A percentile compares a stretch with the other conserved stretches of the same genome.
Conservation (phyloP, 192 early-diverging fungal genomes). For the Rhizophagus sp. region DNA sequence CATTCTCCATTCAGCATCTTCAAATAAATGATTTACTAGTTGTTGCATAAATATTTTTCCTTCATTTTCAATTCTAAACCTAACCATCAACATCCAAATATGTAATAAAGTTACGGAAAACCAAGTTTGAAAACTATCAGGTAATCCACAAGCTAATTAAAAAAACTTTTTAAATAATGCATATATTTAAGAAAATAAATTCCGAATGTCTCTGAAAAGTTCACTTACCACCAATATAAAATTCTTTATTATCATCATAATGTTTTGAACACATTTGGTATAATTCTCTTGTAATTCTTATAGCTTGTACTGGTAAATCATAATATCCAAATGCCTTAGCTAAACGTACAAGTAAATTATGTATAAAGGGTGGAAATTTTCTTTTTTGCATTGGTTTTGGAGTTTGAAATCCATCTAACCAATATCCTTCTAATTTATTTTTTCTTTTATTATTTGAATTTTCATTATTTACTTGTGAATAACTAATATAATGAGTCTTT, state of each 20-base stretch:
- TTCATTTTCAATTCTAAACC: conserved; percentile 66
- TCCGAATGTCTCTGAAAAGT: not conserved
- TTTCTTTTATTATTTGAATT: not conserved
- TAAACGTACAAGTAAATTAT: not conserved
- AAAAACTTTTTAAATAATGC: conserved; percentile 25
- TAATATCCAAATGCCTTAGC: conserved; percentile 11
- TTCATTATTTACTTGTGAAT: not conserved
- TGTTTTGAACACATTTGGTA: conserved; percentile 46
- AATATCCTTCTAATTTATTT: not conserved
- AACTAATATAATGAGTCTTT: not conserved
- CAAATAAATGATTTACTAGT: conserved; percentile 84
- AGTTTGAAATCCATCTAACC: conserved; percentile 11
- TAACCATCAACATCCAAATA: conserved; percentile 92
- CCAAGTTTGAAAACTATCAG: conserved; percentile 94
- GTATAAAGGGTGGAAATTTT: conserved; percentile 2
- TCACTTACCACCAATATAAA: conserved; percentile 42
- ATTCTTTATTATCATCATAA: conserved; percentile 41
- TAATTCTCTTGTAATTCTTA: conserved; percentile 38
- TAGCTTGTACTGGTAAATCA: conserved; percentile 29
- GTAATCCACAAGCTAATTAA: conserved; percentile 60
- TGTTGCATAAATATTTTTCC: conserved; percentile 86
- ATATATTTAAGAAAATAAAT: not conserved
- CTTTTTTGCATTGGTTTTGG: not conserved
- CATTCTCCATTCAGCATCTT: conserved; percentile 85
- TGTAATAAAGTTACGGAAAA: conserved; percentile 88